Evolutionary conservation across 1,284 basidiomycete genomes (phyloP).

Genomic region (Ceratobasidium sp.): DNA sequence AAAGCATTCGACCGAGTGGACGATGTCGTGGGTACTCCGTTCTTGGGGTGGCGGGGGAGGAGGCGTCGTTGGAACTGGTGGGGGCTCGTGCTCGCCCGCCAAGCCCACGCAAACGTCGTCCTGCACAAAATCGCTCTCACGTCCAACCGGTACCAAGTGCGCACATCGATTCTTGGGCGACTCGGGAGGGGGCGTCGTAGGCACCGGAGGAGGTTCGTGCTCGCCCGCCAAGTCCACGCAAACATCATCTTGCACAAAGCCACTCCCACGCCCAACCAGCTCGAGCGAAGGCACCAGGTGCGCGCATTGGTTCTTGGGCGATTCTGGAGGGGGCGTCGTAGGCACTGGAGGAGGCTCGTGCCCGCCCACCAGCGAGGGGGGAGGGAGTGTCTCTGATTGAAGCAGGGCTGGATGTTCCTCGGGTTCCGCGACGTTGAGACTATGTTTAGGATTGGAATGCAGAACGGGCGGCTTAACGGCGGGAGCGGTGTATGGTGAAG

Average conservation of each 20-base stretch:
- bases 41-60: background rate
- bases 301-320: background rate
- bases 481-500: background rate
- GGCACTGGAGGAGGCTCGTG: slow-evolving; percentile 6
- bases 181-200: background rate
- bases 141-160: too few relatives aligned
- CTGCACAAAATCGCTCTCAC: too few relatives aligned
- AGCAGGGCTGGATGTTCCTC: background rate
- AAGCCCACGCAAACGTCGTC: background rate
- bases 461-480: background rate
- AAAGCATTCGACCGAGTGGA: background rate
- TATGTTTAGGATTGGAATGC: background rate
- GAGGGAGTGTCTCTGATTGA: background rate
- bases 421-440: background rate
- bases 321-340: background rate
- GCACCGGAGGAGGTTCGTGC: background rate
- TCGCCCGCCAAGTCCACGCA: background rate
- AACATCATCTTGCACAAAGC: background rate
- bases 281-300: background rate
- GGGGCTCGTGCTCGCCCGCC: background rate
- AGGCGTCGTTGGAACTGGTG: background rate
- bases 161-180: background rate
- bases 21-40: too few relatives aligned
- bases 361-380: background rate
- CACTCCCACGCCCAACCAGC: too few relatives aligned